Percentiles rank a stretch among this genome's conserved stretches.
Conservation (phyloP, 805 yeast species). For the Isabelozyma rhagii region DNA sequence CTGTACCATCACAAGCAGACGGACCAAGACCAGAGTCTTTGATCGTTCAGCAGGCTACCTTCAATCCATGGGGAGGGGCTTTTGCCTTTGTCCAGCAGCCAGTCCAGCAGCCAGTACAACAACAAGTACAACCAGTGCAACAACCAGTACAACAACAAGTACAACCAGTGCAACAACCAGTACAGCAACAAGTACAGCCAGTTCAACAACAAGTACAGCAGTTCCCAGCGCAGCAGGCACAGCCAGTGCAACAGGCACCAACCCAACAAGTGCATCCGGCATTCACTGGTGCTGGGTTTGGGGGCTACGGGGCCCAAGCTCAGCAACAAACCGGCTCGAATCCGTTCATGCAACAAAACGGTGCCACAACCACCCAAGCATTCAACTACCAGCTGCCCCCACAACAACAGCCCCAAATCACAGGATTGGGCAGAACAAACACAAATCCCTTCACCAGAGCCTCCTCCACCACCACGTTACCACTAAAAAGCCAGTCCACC, state of each 20-base stretch:
- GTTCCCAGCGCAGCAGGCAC: constrained; percentile 16
- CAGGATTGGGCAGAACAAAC: constrained; percentile 22
- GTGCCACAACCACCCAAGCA: constrained; percentile 8
- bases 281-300: constrained; percentile 59
- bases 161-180: constrained; percentile 12
- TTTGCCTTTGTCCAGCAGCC: constrained; percentile 7
- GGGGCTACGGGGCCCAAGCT: constrained; percentile 43
- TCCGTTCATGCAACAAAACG: constrained; percentile 14
- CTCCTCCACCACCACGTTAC: constrained; percentile 15
- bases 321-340: constrained; percentile 19
- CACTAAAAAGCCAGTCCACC: constrained; percentile 14
- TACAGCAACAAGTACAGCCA: constrained; percentile 7
- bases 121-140: constrained; percentile 8
- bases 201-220: constrained; percentile 4
- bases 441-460: constrained; percentile 35
- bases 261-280: constrained; percentile 20
- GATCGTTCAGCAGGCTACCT: constrained; percentile 35
- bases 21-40: constrained; percentile 14
- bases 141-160: constrained; percentile 16
- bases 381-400: constrained; percentile 4
- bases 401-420: constrained; percentile 6
- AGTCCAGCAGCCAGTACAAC: constrained; percentile 10
- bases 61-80: constrained; percentile 38
- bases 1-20: neutral
- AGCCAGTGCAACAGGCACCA: constrained; percentile 14